phyloP scores from a whole-genome alignment of 768 basidiomycete genomes.

The Leccinum broughii region DNA sequence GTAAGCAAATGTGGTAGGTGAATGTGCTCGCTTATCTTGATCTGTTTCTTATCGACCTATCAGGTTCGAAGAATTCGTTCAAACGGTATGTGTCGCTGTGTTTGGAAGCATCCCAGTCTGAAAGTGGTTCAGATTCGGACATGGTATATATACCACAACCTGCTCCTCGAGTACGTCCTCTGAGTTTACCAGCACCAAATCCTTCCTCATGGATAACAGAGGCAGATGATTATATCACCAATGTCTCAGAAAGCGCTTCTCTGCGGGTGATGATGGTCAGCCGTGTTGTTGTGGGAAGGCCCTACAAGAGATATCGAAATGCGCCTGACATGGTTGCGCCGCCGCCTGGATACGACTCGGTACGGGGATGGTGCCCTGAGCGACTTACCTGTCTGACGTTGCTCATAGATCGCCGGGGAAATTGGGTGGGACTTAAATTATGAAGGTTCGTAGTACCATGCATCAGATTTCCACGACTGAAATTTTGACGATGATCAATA shows the following conservation, averaged over 20 bases:
- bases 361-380: constrained; percentile 32
- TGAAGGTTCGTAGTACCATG: constrained; percentile 35
- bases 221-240: constrained; percentile 63
- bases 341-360: constrained; percentile 61
- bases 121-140: constrained; percentile 53
- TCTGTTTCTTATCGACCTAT: constrained; percentile 12
- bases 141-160: constrained; percentile 64
- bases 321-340: constrained; percentile 48
- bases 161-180: constrained; percentile 61
- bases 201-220: constrained; percentile 39
- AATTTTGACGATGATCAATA: constrained; percentile 7
- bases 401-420: constrained; percentile 53
- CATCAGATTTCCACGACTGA: neutral
- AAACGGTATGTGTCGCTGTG: constrained; percentile 36
- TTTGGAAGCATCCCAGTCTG: neutral
- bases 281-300: constrained; percentile 64
- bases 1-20: constrained; percentile 55
- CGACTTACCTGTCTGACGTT: neutral
- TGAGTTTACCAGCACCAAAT: neutral
- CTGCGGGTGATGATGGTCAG: constrained; percentile 56
- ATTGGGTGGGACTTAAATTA: constrained; percentile 69
- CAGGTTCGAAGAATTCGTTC: constrained; percentile 58
- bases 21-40: neutral
- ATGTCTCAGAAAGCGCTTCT: constrained; percentile 40
- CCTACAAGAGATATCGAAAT: constrained; percentile 51